Evolutionary conservation across 306 rosid species (phyloP), one percentile per base, ranked within the genome.

Genomic region (Glycine soja): DNA sequence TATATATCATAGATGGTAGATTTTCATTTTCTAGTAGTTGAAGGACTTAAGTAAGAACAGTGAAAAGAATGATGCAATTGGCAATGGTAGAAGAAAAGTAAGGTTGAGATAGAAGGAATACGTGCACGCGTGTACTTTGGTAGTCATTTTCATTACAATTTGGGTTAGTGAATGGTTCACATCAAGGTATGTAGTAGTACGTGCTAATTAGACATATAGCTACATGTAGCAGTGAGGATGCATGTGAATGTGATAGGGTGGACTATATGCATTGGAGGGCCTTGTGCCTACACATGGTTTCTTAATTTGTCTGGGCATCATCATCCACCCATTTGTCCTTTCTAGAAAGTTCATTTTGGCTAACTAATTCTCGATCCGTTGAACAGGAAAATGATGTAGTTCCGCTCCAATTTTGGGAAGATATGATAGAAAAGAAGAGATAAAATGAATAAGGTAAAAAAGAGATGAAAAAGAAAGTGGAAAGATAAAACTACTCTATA

Each of bases 131-230:
- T 77, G 18, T 36, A 11, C 24, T 38, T 3, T 1, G 9, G 77
- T 7, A 34, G 62, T 79, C 72, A 70, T 30, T 45, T 59, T 48
- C 64, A 5, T 57, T 19, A n/a, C 47, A 68, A 30, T 6, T 78
- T 67, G 54, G 56, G 42, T 53, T 18, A 38, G 54, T 67, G 65
- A 66, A 78, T 18, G 58, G 11, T 34, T 66, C 82, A 67, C 50
- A 56, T 54, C 38, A 68, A 54, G 1, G 0, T 14, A 8, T 19
- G 24, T 3, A 19, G 24, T 6, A 45, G 12, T 46, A 46, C 51
- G 51, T 30, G 15, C 12, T 5, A 42, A 47, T 32, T 52, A 2
- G 19, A 34, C 10, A 7, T 18, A 59, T 36, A 3, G 38, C 46
- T 63, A 65, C 42, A 7, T 74, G 68, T 18, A 19, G 46, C 42